Conservation (phyloP, 768 basidiomycete genomes). For the Pleurotus citrinopileatus region DNA sequence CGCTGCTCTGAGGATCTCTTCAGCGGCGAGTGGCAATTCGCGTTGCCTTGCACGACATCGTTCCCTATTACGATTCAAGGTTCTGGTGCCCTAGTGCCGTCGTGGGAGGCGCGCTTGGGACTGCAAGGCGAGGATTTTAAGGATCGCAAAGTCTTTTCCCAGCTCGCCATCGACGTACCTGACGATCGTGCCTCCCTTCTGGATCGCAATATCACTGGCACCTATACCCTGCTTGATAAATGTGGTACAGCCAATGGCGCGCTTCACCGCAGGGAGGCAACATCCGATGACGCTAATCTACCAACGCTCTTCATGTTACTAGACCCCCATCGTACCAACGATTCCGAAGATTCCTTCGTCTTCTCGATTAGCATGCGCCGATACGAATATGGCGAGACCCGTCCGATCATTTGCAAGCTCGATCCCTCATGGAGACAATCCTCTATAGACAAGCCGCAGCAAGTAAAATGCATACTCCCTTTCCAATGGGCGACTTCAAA, state of each 20-base stretch:
- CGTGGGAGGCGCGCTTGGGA: conserved; percentile 85
- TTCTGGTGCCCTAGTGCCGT: conserved; percentile 66
- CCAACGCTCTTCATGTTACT: conserved; percentile 80
- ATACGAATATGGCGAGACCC: conserved; percentile 76
- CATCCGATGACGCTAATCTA: conserved; percentile 39
- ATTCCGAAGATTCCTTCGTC: conserved; percentile 76
- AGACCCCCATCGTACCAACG: conserved; percentile 81
- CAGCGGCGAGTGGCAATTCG: conserved; percentile 76
- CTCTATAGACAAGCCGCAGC: conserved; percentile 41
- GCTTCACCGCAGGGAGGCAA: conserved; percentile 62
- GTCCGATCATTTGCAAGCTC: conserved; percentile 74
- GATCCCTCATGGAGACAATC: conserved; percentile 79
- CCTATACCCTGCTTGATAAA: conserved; percentile 74
- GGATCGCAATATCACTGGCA: conserved; percentile 82
- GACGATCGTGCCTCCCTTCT: conserved; percentile 42
- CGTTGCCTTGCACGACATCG: conserved; percentile 57
- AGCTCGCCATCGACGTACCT: conserved; percentile 61
- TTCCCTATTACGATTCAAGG: conserved; percentile 65
- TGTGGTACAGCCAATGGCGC: conserved; percentile 89
- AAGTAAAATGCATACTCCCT: conserved; percentile 57
- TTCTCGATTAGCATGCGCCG: conserved; percentile 79
- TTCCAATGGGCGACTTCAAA: conserved; percentile 59
- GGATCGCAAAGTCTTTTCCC: conserved; percentile 64
- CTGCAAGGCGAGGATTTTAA: conserved; percentile 62
- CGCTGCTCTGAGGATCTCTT: conserved; percentile 57